A percentile compares a stretch with the other conserved stretches of the same genome.
phyloP scores from a whole-genome alignment of 768 basidiomycete species.

The Daedaleopsis sinensis region DNA sequence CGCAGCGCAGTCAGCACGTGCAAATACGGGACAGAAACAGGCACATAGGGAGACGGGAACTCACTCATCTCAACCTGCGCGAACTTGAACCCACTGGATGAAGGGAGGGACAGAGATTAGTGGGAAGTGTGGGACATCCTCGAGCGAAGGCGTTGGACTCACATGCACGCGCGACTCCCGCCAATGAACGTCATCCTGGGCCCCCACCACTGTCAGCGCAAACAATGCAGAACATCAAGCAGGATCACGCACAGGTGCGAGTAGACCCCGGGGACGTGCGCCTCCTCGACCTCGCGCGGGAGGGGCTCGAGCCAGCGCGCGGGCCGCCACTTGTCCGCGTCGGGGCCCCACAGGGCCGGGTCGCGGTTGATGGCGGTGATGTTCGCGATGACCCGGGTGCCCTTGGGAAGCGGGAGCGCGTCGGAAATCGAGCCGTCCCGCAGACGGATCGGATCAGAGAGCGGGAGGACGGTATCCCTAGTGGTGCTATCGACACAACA shows the following conservation, averaged over 20 bases:
- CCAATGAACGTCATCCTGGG: constrained; percentile 21
- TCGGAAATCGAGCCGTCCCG: constrained; percentile 39
- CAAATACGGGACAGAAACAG: no score
- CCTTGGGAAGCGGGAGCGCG: constrained; percentile 42
- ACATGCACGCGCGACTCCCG: constrained; percentile 18
- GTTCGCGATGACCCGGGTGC: constrained; percentile 18
- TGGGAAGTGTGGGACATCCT: not conserved
- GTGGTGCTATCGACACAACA: constrained; percentile 30
- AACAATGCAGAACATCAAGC: no score
- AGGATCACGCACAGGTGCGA: constrained; percentile 19
- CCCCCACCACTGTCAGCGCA: not conserved
- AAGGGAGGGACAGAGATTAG: not conserved
- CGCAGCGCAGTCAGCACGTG: not conserved
- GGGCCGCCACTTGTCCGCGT: constrained; percentile 24
- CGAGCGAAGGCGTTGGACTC: not conserved
- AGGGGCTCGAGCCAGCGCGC: constrained; percentile 26
- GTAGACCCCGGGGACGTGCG: constrained; percentile 22
- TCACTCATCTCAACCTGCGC: constrained; percentile 19
- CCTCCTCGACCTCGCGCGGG: constrained; percentile 18
- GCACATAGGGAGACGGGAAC: not conserved
- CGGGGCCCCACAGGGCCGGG: constrained; percentile 20
- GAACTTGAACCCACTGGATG: constrained; percentile 22
- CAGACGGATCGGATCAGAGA: constrained; percentile 41
- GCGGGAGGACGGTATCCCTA: constrained; percentile 43
- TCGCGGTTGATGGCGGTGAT: constrained; percentile 14